These are phyloP conservation scores for Nicotiana otophora DNA, from an alignment of 257 asterid species.

Conservation along the genomic window DNA sequence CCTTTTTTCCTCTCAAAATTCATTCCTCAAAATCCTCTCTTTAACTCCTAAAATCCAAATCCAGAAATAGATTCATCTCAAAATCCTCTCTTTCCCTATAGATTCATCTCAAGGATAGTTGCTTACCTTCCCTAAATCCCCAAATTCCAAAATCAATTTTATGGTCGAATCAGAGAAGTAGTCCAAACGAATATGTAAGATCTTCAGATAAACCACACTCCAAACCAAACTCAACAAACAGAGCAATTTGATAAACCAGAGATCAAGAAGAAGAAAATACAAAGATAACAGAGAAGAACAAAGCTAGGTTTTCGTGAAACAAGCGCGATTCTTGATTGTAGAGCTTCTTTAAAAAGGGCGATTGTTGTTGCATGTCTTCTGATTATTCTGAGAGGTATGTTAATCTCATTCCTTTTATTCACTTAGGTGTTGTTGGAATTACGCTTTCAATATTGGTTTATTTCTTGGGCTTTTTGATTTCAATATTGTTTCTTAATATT, in stretches of 20 bases:
- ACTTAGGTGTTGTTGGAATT: background rate
- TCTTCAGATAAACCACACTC: background rate
- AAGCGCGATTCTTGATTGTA: background rate
- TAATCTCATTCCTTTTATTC: background rate
- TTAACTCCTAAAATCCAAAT: no score
- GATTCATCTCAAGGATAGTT: no score
- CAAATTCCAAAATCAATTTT: no score
- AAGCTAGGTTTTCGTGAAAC: background rate
- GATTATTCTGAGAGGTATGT: conserved; percentile 24
- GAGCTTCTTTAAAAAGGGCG: background rate
- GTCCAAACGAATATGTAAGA: background rate
- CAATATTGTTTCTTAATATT: background rate
- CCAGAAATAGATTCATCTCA: no score
- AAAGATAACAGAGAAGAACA: background rate
- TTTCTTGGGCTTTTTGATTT: background rate
- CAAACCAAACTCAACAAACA: background rate
- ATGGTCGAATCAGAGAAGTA: no score
- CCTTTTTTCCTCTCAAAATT: no score
- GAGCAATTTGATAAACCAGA: background rate
- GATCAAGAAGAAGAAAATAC: background rate
- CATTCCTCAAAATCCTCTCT: no score
- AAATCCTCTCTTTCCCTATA: no score
- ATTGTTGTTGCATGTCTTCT: background rate
- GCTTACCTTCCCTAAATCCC: no score
- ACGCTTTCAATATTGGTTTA: background rate